Conservation (phyloP, 208 protist genomes). For the Zelonia costaricensis region DNA sequence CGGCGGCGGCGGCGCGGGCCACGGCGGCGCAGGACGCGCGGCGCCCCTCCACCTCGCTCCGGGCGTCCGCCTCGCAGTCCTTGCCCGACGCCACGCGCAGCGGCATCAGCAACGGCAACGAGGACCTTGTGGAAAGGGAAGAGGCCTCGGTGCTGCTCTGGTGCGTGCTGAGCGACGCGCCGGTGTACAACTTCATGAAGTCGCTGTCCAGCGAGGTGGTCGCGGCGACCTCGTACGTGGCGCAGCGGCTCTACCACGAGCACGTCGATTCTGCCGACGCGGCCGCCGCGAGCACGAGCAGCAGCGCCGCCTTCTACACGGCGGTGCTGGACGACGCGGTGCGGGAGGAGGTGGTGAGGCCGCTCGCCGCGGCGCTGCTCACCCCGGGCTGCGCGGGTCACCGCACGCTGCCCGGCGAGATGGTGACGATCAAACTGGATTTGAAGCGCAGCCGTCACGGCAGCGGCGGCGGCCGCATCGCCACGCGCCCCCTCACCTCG, state of each 20-base stretch:
- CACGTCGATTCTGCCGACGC: neutral
- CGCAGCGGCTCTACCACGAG: slow-evolving; percentile 18
- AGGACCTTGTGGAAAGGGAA: neutral
- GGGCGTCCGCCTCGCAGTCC: too few relatives aligned
- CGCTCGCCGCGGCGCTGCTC: slow-evolving; percentile 28
- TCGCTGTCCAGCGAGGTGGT: slow-evolving; percentile 42
- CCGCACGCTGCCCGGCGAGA: slow-evolving; percentile 27
- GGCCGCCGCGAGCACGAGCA: neutral
- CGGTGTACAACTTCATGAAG: slow-evolving; percentile 60
- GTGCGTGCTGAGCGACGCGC: slow-evolving; percentile 48
- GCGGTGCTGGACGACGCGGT: slow-evolving; percentile 13
- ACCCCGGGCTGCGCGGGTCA: slow-evolving; percentile 15
- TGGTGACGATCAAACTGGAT: slow-evolving; percentile 27
- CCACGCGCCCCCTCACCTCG: slow-evolving; percentile 16
- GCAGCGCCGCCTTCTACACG: slow-evolving; percentile 2
- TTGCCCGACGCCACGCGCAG: neutral
- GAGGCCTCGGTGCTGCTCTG: slow-evolving; percentile 34
- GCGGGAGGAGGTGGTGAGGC: slow-evolving; percentile 28
- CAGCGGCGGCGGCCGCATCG: slow-evolving; percentile 2
- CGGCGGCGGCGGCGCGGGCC: neutral
- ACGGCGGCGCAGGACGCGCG: neutral
- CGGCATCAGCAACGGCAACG: neutral
- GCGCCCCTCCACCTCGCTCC: neutral
- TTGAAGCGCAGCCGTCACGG: slow-evolving; percentile 3
- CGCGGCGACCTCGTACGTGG: slow-evolving; percentile 27